A percentile compares a stretch with the other conserved stretches of the same genome.
Conservation (phyloP, 2,329 filamentous ascomycete genomes). For the Trichoderma harzianum region DNA sequence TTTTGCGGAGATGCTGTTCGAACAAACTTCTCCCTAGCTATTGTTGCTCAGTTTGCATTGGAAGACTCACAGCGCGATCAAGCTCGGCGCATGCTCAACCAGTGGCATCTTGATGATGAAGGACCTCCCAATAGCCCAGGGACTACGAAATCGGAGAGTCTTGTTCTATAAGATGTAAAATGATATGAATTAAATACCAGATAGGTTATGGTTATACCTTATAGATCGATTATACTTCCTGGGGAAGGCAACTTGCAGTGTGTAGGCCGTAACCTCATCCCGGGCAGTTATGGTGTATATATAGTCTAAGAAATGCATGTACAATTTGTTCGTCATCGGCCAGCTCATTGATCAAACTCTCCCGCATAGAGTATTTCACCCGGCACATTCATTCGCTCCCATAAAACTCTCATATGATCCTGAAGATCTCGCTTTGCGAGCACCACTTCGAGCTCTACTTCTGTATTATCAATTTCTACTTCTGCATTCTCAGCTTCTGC, state of each 20-base stretch:
- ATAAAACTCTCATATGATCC: conserved; percentile 40
- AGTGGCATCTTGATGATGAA: not conserved
- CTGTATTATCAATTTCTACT: conserved; percentile 40
- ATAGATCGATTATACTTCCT: not conserved
- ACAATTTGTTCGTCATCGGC: too few relatives aligned
- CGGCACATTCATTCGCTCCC: conserved; percentile 43
- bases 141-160: not conserved
- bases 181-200: not conserved
- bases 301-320: not conserved
- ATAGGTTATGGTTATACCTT: not conserved
- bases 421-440: conserved; percentile 24
- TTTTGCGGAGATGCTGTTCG: conserved; percentile 10
- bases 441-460: conserved; percentile 30
- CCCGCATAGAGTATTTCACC: conserved; percentile 46
- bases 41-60: conserved; percentile 4
- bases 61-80: conserved; percentile 10
- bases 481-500: conserved; percentile 27
- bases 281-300: not conserved
- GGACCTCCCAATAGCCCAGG: not conserved
- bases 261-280: not conserved
- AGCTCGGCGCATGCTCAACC: not conserved
- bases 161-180: not conserved
- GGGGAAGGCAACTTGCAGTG: not conserved
- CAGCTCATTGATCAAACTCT: conserved; percentile 33
- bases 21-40: not conserved